These are phyloP conservation scores for Schizonepeta tenuifolia DNA, from an alignment of 257 asterid species.

Conservation along the genomic window DNA sequence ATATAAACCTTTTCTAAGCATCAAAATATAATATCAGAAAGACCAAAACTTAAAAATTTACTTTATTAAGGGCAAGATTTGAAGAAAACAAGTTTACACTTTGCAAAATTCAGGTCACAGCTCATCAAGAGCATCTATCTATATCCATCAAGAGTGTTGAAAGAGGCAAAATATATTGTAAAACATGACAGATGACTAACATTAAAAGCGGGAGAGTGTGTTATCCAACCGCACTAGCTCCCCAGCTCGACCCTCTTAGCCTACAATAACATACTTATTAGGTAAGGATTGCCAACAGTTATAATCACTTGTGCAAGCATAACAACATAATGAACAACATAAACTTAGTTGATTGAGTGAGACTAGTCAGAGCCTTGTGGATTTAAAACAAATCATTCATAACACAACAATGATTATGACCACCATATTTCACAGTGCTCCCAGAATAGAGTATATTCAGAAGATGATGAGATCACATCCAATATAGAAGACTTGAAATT, in stretches of 20 bases:
- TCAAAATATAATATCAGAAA: neutral
- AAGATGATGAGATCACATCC: neutral
- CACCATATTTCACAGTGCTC: neutral
- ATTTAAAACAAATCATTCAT: neutral
- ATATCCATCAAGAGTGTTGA: neutral
- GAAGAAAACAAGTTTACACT: neutral
- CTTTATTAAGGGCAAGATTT: neutral
- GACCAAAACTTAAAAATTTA: neutral
- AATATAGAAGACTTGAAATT: neutral
- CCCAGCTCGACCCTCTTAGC: conserved; percentile 25
- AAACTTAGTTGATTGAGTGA: neutral
- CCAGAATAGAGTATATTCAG: neutral
- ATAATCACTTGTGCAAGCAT: neutral
- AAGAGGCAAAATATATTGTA: neutral
- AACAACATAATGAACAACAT: neutral
- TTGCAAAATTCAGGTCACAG: neutral
- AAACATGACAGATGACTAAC: conserved; percentile 2
- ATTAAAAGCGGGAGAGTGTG: conserved; percentile 1
- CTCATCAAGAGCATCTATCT: neutral
- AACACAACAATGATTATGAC: neutral
- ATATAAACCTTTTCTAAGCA: neutral
- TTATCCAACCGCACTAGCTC: neutral
- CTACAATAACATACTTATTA: neutral
- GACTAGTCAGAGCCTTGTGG: neutral
- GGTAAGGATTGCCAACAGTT: neutral